Evolutionary conservation across 805 yeast genomes (phyloP).

Genomic region (Dipodascus geniculatus): DNA sequence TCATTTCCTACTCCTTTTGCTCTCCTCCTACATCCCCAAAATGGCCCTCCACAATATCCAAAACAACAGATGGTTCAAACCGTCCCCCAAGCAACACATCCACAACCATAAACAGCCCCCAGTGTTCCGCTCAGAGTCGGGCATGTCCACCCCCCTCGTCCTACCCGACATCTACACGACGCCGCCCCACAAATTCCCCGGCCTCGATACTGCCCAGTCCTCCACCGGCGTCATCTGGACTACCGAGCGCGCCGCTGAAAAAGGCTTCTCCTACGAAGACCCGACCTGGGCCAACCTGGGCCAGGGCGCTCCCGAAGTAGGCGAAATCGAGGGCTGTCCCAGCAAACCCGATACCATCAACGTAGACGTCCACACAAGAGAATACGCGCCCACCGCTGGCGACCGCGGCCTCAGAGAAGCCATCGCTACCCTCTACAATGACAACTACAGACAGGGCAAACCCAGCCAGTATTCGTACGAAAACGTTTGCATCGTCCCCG

Average conservation of each 20-base stretch:
- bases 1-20: background rate
- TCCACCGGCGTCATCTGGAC: constrained; percentile 58
- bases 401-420: constrained; percentile 42
- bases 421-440: constrained; percentile 45
- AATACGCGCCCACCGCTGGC: constrained; percentile 52
- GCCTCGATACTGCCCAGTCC: constrained; percentile 44
- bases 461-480: constrained; percentile 45
- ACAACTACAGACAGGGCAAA: constrained; percentile 37
- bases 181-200: constrained; percentile 35
- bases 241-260: constrained; percentile 47
- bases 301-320: constrained; percentile 57
- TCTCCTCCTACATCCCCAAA: background rate
- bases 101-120: background rate
- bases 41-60: background rate
- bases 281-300: constrained; percentile 47
- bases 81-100: background rate
- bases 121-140: constrained; percentile 16
- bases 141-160: constrained; percentile 19
- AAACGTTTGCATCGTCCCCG: constrained; percentile 53
- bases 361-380: constrained; percentile 38
- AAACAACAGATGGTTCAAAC: background rate
- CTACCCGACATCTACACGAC: constrained; percentile 19
- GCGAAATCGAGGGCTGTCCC: constrained; percentile 48
- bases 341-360: constrained; percentile 38
- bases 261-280: constrained; percentile 36